Percentiles rank a stretch among this genome's conserved stretches.
Evolutionary conservation across 2,329 filamentous ascomycete genomes (phyloP).

Genomic region (Pseudocercospora pini-densiflorae): DNA sequence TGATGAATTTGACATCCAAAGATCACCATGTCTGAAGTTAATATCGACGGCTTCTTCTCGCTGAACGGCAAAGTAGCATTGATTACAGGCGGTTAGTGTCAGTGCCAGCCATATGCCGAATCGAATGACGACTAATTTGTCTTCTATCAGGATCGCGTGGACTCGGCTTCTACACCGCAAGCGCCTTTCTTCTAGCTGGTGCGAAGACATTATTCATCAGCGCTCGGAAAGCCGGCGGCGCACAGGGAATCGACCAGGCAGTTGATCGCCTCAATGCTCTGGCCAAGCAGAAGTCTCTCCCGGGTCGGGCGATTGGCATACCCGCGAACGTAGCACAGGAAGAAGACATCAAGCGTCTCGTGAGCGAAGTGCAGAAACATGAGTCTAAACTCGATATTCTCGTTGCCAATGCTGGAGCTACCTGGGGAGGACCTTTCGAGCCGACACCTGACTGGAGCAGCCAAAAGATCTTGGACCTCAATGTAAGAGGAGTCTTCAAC

Average conservation of each 20-base stretch:
- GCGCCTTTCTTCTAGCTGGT: conserved; percentile 76
- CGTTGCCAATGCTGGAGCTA: conserved; percentile 88
- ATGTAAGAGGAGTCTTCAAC: conserved; percentile 82
- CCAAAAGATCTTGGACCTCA: conserved; percentile 87
- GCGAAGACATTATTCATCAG: conserved; percentile 89
- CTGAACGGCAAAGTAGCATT: conserved; percentile 83
- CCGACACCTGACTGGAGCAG: conserved; percentile 79
- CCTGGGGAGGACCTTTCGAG: conserved; percentile 84
- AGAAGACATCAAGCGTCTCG: conserved; percentile 71
- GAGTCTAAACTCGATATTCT: conserved; percentile 83
- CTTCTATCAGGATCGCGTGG: conserved; percentile 63
- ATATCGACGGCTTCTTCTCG: conserved; percentile 77
- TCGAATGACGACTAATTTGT: conserved; percentile 15
- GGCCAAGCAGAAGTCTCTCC: conserved; percentile 62
- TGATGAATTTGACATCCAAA: neutral
- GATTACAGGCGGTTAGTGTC: conserved; percentile 69
- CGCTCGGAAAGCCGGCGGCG: conserved; percentile 72
- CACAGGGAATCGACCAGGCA: conserved; percentile 73
- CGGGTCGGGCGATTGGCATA: conserved; percentile 71
- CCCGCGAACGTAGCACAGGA: conserved; percentile 78
- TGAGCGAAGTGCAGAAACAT: conserved; percentile 70
- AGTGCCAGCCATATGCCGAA: neutral
- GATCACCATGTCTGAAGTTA: conserved; percentile 58
- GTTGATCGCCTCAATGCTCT: conserved; percentile 78
- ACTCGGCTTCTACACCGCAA: conserved; percentile 75